Evolutionary conservation across 805 yeast species (phyloP).

Genomic region (Torulaspora franciscae): DNA sequence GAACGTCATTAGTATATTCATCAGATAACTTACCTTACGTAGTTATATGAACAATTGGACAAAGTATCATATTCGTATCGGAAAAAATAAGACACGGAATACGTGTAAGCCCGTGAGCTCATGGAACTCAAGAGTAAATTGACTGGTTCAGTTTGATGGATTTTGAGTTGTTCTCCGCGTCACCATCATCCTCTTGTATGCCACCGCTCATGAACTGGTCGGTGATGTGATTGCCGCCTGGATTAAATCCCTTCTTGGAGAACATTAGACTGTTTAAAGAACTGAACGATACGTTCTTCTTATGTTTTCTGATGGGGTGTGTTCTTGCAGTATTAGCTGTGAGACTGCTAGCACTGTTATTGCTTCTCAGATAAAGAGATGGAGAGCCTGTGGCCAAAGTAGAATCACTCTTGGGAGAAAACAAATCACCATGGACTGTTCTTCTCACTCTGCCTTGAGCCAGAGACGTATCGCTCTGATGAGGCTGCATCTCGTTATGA

Average conservation of each 20-base stretch:
- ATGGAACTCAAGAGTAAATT: slow-evolving; percentile 22
- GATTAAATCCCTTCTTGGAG: slow-evolving; percentile 28
- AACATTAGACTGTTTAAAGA: slow-evolving; percentile 35
- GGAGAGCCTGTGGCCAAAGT: slow-evolving; percentile 5
- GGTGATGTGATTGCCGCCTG: slow-evolving; percentile 20
- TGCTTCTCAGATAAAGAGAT: slow-evolving; percentile 22
- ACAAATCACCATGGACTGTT: slow-evolving; percentile 11
- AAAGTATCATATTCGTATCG: neutral
- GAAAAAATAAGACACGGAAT: neutral
- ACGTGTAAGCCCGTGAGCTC: neutral
- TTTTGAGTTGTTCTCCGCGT: slow-evolving; percentile 17
- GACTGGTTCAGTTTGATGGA: slow-evolving; percentile 31
- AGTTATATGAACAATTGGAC: neutral
- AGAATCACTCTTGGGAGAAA: slow-evolving; percentile 9
- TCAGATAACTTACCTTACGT: slow-evolving; percentile 1
- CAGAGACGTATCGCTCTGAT: slow-evolving; percentile 1
- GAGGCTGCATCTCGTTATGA: slow-evolving; percentile 2
- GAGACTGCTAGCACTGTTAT: slow-evolving; percentile 26
- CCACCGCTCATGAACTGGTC: slow-evolving; percentile 31
- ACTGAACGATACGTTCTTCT: slow-evolving; percentile 34
- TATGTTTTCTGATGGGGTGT: slow-evolving; percentile 32
- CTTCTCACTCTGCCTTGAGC: slow-evolving; percentile 15
- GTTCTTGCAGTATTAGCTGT: slow-evolving; percentile 19
- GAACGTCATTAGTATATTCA: slow-evolving; percentile 2
- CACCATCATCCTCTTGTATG: slow-evolving; percentile 29